A percentile compares a stretch with the other conserved stretches of the same genome.
Conservation (phyloP, 2,329 filamentous ascomycete species). For the Colletotrichum gloeosporioides region DNA sequence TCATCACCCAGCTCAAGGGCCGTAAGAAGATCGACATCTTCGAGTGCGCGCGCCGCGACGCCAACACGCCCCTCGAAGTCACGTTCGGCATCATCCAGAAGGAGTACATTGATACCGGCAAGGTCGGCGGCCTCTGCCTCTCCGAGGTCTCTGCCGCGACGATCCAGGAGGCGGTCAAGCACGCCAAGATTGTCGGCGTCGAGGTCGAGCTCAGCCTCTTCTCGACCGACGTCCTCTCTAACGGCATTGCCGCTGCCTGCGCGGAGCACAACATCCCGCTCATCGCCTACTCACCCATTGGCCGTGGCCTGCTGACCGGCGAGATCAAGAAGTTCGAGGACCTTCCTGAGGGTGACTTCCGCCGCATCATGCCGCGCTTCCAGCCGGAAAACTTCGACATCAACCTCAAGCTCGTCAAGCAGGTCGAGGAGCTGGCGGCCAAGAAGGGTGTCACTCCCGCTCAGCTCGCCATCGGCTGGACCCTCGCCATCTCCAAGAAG, state of each 20-base stretch:
- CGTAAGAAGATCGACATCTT: conserved; percentile 67
- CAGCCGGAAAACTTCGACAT: conserved; percentile 65
- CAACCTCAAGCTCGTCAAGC: conserved; percentile 67
- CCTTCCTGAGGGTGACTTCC: conserved; percentile 56
- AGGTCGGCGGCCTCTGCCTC: conserved; percentile 56
- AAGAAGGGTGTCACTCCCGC: conserved; percentile 64
- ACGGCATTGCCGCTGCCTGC: conserved; percentile 60
- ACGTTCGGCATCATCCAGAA: conserved; percentile 48
- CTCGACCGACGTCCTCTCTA: conserved; percentile 50
- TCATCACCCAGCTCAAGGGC: conserved; percentile 55
- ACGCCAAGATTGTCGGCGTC: conserved; percentile 49
- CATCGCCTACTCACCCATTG: conserved; percentile 75
- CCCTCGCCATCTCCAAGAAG: conserved; percentile 51
- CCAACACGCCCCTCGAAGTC: conserved; percentile 46
- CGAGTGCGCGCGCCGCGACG: conserved; percentile 62
- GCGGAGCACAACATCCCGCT: conserved; percentile 71
- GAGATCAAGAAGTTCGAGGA: conserved; percentile 58
- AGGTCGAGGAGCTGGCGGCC: conserved; percentile 62
- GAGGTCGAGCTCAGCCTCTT: conserved; percentile 62
- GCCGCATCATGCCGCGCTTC: conserved; percentile 61
- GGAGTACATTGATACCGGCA: conserved; percentile 57
- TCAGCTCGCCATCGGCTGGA: conserved; percentile 73
- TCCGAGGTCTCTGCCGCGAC: conserved; percentile 56
- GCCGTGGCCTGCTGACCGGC: conserved; percentile 61
- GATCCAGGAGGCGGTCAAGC: conserved; percentile 51